phyloP scores from a whole-genome alignment of 352 stramenopile genomes.

The Phytophthora melonis region DNA sequence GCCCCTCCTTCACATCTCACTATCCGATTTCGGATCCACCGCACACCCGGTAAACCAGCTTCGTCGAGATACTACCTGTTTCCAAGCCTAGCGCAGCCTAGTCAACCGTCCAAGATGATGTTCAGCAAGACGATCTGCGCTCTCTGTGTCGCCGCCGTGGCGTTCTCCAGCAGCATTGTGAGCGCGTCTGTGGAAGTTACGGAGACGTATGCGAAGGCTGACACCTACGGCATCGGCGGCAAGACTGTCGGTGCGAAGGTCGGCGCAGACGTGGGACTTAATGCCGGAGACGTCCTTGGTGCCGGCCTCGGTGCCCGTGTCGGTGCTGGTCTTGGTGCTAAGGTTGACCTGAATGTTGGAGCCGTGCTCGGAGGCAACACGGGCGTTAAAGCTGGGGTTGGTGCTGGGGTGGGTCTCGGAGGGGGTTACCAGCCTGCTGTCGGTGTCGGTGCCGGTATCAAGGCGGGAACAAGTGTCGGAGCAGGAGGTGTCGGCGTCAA shows the following conservation, averaged over 20 bases:
- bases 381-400: background rate
- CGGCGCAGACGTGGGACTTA: background rate
- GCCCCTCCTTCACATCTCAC: background rate
- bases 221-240: background rate
- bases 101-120: conserved; percentile 9
- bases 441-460: background rate
- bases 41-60: background rate
- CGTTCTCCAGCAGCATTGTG: background rate
- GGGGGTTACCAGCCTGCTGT: background rate
- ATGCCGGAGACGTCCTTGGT: background rate
- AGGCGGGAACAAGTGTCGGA: too few species aligned
- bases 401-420: background rate
- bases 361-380: too few species aligned
- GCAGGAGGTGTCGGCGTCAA: background rate
- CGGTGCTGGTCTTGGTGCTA: background rate
- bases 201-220: background rate
- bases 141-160: conserved; percentile 9
- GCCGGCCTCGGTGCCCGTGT: background rate
- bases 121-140: conserved; percentile 19
- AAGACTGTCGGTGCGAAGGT: background rate
- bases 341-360: too few species aligned
- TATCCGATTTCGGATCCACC: conserved; percentile 7
- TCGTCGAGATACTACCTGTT: background rate
- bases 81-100: background rate
- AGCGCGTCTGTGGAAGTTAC: conserved; percentile 4